A percentile compares a stretch with the other conserved stretches of the same genome.
phyloP scores from a whole-genome alignment of 768 basidiomycete genomes.

The Mycena amicta region DNA sequence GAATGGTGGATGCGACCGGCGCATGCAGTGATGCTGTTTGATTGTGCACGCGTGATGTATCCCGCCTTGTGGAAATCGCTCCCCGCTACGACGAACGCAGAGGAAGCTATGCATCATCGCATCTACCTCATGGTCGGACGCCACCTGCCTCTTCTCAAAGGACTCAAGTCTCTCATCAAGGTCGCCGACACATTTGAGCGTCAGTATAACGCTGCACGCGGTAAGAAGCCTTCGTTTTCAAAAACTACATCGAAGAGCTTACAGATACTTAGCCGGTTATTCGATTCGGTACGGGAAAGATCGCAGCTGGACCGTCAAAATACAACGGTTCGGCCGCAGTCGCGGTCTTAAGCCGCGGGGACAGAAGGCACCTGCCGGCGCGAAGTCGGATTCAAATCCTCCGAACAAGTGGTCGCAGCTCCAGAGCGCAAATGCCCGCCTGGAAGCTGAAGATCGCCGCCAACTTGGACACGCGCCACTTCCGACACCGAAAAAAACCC shows the following conservation, averaged over 20 bases:
- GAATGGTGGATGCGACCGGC: constrained; percentile 35
- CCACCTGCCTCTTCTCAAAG: constrained; percentile 1
- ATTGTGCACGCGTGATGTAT: constrained; percentile 15
- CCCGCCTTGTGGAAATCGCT: constrained; percentile 19
- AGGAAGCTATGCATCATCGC: constrained; percentile 25
- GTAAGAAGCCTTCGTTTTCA: neutral
- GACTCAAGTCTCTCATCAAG: neutral
- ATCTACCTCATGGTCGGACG: constrained; percentile 20
- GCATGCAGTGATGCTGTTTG: constrained; percentile 25
- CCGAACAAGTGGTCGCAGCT: neutral
- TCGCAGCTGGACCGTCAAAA: neutral
- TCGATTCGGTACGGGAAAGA: constrained; percentile 8
- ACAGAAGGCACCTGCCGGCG: neutral
- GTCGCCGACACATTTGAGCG: constrained; percentile 8
- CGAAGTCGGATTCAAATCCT: neutral
- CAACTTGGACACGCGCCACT: too few species aligned
- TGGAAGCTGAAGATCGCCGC: neutral
- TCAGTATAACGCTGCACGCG: neutral
- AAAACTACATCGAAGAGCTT: too few species aligned
- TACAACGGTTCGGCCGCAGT: neutral
- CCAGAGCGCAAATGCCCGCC: neutral
- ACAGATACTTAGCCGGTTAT: neutral
- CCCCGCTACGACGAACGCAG: constrained; percentile 24
- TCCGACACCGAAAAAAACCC: too few species aligned
- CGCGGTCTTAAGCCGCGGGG: neutral